Conservation (phyloP, 208 protist species). For the Crithidia acanthocephali region DNA sequence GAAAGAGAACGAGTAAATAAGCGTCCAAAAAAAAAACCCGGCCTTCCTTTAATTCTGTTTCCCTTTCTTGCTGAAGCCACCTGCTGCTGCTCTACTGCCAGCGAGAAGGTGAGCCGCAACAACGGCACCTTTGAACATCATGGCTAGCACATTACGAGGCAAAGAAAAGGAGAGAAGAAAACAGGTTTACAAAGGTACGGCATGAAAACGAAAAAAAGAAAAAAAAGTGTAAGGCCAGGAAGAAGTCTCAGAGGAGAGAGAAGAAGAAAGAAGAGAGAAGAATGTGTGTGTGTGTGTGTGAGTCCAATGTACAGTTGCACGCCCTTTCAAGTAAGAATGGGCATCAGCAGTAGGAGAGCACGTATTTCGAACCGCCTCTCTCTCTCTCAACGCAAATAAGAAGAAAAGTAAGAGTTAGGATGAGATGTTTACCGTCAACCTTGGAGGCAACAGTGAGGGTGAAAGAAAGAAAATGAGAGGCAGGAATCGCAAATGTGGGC, state of each 20-base stretch:
- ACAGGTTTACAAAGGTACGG: background rate
- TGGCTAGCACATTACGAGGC: background rate
- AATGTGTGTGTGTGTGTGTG: background rate
- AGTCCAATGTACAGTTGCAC: background rate
- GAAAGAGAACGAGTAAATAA: background rate
- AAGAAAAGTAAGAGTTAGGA: slow-evolving; percentile 15
- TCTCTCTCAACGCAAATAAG: background rate
- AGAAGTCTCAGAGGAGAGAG: background rate
- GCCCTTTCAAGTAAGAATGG: background rate
- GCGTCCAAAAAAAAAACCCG: background rate
- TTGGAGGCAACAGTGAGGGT: background rate
- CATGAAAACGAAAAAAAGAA: background rate
- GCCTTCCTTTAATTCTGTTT: too few relatives aligned
- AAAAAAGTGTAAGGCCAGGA: background rate
- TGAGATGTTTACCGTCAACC: background rate
- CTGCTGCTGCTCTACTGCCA: too few relatives aligned
- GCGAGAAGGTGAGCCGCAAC: background rate
- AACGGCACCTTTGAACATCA: background rate
- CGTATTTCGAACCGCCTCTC: background rate
- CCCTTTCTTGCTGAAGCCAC: too few relatives aligned
- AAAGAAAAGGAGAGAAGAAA: background rate
- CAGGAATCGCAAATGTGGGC: background rate
- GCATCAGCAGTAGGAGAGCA: background rate
- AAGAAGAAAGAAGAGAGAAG: background rate
- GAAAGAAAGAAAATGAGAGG: background rate